Evolutionary conservation across 495 filamentous ascomycete species (phyloP), one percentile per base, ranked within the genome.

Genomic region (Aspergillus olivimuriae): DNA sequence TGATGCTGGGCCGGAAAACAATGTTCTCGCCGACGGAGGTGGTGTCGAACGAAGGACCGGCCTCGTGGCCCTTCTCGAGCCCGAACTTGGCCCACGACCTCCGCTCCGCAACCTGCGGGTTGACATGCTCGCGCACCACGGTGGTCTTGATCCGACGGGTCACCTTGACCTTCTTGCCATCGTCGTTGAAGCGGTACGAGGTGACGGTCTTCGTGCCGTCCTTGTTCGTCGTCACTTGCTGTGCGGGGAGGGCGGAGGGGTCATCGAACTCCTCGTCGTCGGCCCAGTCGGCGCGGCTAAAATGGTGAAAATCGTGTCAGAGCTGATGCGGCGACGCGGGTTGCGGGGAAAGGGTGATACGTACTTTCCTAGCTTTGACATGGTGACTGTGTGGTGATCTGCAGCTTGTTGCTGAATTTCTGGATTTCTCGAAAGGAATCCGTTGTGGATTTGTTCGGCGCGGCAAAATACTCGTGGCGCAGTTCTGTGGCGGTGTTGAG

Each of bases 21-120:
- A 98, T 97, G 74, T 98, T 97, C 70, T 98, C 92, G 50, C 87
- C 92, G 14, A 98, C 83, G 43, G 76, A 83, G 38, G 92, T 98
- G 34, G 92, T 98, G 57, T 95, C 89, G 54, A 80, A 73, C 28
- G 78, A 76, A 9, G 84, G 84, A 6, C 84, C 84, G 8, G 71
- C 54, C 17, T 74, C 65, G 66, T 81, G 83, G 68, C 75, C 77
- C 56, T 83, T 81, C 65, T 97, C 92, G 37, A 80, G 68, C 17
- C 92, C 92, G 65, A 98, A 97, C 69, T 98, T 98, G 46, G 75
- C 46, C 92, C 91, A 96, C 51, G 76, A 71, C 61, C 89, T 84
- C 52, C 92, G 87, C 72, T 94, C 89, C 33, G 92, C 92, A 32
- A 97, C 89, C 50, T 89, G 87, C 20, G 94, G 92, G 77, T 96